phyloP scores from a whole-genome alignment of 768 basidiomycete species.

The Russula foetens region DNA sequence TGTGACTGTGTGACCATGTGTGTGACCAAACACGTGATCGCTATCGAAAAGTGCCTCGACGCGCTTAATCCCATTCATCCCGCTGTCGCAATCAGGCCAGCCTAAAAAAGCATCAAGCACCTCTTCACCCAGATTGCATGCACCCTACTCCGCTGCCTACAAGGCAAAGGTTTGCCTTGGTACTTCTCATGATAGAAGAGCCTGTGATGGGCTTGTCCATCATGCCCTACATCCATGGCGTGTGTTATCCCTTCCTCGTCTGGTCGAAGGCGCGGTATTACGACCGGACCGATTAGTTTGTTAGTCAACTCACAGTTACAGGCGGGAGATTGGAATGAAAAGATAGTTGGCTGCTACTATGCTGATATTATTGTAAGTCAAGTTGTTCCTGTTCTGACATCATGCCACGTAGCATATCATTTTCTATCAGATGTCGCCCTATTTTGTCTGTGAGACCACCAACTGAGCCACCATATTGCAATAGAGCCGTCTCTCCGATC shows the following conservation, averaged over 20 bases:
- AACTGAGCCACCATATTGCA: conserved; percentile 37
- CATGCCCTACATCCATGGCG: not conserved
- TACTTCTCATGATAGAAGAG: not conserved
- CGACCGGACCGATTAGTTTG: not conserved
- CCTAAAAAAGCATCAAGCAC: no score
- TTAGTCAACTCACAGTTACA: not conserved
- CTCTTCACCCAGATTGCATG: no score
- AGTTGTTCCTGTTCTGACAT: not conserved
- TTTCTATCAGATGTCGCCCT: conserved; percentile 34
- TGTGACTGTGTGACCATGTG: no score
- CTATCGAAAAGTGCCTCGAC: no score
- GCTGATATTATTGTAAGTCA: not conserved
- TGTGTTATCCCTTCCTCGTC: no score
- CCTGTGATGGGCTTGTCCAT: not conserved
- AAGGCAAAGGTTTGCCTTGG: not conserved
- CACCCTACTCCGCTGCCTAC: not conserved
- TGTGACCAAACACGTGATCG: no score
- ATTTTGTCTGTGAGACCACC: conserved; percentile 40
- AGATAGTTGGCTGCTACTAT: not conserved
- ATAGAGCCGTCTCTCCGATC: conserved; percentile 41
- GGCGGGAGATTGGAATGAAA: not conserved
- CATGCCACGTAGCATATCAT: not conserved
- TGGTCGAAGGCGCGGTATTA: no score
- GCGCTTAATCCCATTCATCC: no score
- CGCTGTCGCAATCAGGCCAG: no score